These are phyloP conservation scores for Melampsora americana DNA, from an alignment of 1,284 basidiomycete species.

Conservation along the genomic window DNA sequence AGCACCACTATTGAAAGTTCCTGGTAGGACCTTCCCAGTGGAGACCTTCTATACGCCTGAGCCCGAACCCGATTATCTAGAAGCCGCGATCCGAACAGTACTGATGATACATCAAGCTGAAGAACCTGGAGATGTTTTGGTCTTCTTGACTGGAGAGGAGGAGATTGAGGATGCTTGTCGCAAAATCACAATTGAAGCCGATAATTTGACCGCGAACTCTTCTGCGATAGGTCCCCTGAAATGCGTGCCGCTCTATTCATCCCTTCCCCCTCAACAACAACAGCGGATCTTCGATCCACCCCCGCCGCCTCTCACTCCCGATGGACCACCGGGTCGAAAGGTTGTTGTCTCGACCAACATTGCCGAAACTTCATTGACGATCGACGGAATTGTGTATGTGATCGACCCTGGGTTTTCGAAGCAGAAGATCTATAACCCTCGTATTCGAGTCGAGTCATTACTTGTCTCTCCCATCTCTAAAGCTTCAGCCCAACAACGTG, in stretches of 20 bases:
- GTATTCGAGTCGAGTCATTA: constrained; percentile 91
- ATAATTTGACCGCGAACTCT: constrained; percentile 67
- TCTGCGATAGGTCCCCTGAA: constrained; percentile 70
- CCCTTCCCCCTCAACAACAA: constrained; percentile 85
- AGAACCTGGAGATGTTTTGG: constrained; percentile 83
- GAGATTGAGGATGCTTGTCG: constrained; percentile 96
- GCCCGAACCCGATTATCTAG: constrained; percentile 93
- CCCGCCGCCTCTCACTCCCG: constrained; percentile 64
- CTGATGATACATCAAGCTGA: constrained; percentile 97
- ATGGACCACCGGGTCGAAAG: constrained; percentile 82
- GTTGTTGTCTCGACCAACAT: constrained; percentile 96
- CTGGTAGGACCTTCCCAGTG: constrained; percentile 92
- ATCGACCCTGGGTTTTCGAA: constrained; percentile 97
- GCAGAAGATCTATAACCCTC: constrained; percentile 94
- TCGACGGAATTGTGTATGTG: constrained; percentile 98
- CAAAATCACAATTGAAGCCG: constrained; percentile 85
- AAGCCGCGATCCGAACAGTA: constrained; percentile 93
- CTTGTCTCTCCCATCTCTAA: constrained; percentile 94
- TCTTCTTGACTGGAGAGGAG: constrained; percentile 97
- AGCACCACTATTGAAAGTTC: constrained; percentile 91
- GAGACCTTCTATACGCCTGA: constrained; percentile 93
- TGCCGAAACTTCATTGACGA: constrained; percentile 94
- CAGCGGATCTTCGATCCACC: constrained; percentile 90
- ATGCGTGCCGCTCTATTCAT: constrained; percentile 89
- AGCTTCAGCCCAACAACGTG: constrained; percentile 90